Conservation (phyloP, 441 rosid genomes). For the Pelargonium cotyledonis region DNA sequence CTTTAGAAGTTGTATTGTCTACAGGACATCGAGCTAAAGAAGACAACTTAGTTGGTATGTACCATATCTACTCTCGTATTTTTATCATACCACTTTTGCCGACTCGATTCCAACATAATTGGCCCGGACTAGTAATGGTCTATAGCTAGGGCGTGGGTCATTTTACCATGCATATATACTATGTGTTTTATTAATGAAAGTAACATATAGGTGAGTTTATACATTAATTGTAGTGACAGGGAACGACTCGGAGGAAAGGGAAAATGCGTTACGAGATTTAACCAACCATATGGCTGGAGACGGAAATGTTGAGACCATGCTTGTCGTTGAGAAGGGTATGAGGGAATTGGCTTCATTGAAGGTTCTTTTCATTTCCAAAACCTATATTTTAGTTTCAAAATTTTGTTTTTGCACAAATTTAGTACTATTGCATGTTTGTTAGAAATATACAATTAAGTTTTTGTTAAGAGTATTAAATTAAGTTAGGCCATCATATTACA, state of each 20-base stretch:
- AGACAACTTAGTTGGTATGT: slow-evolving; percentile 33
- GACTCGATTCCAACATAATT: too few species aligned
- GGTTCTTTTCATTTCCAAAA: slow-evolving; percentile 30
- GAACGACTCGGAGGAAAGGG: slow-evolving; percentile 43
- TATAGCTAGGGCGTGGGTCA: too few species aligned
- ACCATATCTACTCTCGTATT: neutral
- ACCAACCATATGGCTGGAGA: slow-evolving; percentile 49
- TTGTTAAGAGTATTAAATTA: too few species aligned
- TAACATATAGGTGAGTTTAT: too few species aligned
- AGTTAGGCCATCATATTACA: too few species aligned
- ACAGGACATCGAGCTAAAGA: slow-evolving; percentile 67
- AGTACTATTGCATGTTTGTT: too few species aligned
- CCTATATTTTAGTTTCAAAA: neutral
- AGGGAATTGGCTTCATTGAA: slow-evolving; percentile 69
- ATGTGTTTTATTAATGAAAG: too few species aligned
- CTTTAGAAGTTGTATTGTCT: slow-evolving; percentile 62
- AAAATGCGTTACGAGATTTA: slow-evolving; percentile 30
- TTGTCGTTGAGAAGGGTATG: slow-evolving; percentile 82
- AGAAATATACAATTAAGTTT: too few species aligned
- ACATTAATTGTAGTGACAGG: neutral
- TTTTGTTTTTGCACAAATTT: too few species aligned
- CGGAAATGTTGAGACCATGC: slow-evolving; percentile 71
- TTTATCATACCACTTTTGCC: too few species aligned
- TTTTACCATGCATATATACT: too few species aligned
- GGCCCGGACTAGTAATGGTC: too few species aligned